phyloP scores from a whole-genome alignment of 2,329 filamentous ascomycete species.

The Fusarium heterosporum region DNA sequence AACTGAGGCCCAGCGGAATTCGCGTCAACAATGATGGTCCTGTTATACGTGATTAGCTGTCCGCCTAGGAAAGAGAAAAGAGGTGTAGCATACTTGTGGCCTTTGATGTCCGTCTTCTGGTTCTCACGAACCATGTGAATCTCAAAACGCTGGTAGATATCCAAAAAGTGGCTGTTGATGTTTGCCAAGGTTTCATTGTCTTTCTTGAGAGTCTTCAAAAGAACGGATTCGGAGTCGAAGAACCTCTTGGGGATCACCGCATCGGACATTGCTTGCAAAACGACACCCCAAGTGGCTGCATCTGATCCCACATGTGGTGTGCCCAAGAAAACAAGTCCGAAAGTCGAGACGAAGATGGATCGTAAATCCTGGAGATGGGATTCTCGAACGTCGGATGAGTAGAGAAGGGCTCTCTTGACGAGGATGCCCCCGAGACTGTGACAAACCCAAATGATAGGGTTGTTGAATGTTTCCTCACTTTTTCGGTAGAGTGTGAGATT shows the following conservation, averaged over 20 bases:
- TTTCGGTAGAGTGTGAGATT: conserved; percentile 72
- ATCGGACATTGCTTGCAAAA: conserved; percentile 75
- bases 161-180: conserved; percentile 78
- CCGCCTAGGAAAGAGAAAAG: background rate
- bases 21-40: conserved; percentile 74
- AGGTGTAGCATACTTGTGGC: conserved; percentile 61
- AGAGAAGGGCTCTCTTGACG: conserved; percentile 75
- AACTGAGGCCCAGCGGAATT: conserved; percentile 76
- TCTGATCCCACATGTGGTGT: conserved; percentile 80
- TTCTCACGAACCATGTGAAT: conserved; percentile 84
- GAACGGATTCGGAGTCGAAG: conserved; percentile 73
- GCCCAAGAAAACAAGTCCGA: conserved; percentile 80
- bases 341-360: conserved; percentile 79
- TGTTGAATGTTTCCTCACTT: conserved; percentile 65
- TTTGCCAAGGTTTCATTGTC: conserved; percentile 80
- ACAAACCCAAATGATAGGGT: conserved; percentile 80
- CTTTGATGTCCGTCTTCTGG: conserved; percentile 75
- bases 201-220: conserved; percentile 76
- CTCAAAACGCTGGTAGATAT: conserved; percentile 76
- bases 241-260: conserved; percentile 73
- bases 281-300: conserved; percentile 73
- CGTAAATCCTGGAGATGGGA: conserved; percentile 72
- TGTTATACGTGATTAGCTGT: conserved; percentile 36
- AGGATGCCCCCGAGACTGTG: conserved; percentile 81
- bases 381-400: conserved; percentile 71